Evolutionary conservation across 345 rosid genomes (phyloP), one percentile per base, ranked within the genome.

Genomic region (Bruguiera gymnorhiza): DNA sequence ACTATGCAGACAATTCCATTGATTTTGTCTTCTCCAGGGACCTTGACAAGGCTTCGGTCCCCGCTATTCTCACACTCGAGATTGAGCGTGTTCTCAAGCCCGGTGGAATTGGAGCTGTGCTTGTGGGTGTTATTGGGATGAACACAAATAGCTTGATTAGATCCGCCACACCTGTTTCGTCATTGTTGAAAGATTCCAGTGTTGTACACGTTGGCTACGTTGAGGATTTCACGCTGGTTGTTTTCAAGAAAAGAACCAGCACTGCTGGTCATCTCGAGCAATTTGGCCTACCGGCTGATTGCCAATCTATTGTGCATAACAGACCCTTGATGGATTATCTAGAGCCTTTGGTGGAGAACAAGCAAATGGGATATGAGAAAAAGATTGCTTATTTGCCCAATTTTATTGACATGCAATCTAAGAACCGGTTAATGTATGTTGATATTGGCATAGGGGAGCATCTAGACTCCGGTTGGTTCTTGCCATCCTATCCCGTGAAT

Each of bases 71-170:
- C 15, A 92, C 89, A 77, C 87, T 88, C 19, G 97, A 91, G 80
- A 84, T 87, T 11, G 98, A 91, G 81, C 97, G 96, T 4, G 78
- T 91, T 30, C 88, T 91, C 68, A 83, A 60, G 56, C 93, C 92
- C 0, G 89, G 90, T 18, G 98, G 96, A 60, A 76, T 81, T 6
- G 97, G 95, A 27, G 95, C 95, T 53, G 78, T 91, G 86, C 95
- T 94, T 66, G 86, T 89, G 5, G 78, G 84, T 27, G 73, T 57
- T 58, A 66, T 72, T 55, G 80, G 83, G n/a, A 83, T 82, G 30
- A 84, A 84, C 65, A 80, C 88, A 0, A 80, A 84, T 73, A 86
- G 82, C 70, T 79, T 91, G 82, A 82, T 93, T 27, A 84, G 87
- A 75, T 91, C 92, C 0, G 97, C 92, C 11, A 80, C 86, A 16